Base-by-base conservation (phyloP, 108 stramenopile species). In the Skeletonema marinoi region DNA sequence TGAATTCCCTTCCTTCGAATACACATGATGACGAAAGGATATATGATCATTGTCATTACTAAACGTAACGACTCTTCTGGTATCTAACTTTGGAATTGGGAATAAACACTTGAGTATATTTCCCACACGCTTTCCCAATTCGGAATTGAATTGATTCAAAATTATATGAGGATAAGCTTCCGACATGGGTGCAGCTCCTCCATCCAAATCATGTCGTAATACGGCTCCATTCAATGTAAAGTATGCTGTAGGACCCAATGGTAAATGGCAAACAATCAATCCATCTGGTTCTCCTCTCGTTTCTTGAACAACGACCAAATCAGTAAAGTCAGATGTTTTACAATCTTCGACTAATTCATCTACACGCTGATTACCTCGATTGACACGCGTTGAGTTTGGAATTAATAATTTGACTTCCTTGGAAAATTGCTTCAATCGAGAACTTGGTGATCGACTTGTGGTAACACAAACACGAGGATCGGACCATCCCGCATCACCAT, bases 241-340 rank as follows among this genome's bases (percentile, higher is more conserved):
- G 71, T 94, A 98, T 21, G 97, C 97, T 6, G 98, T 99, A 4
- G 99, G 99, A 8, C 99, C 99, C 56, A 97, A 81, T 30, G 99
- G 99, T 68, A 99, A 88, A 82, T 99, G 99, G 74, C 93, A 98
- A 51, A 99, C 88, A 6, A 98, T 90, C 69, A 99, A 82, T 2
- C 98, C 98, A 78, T 99, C 99, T 17, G 99, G 99, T 83, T 98
- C 96, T 41, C 99, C 99, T n/a, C 99, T 86, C 11, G 98, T 99
- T 74, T 99, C 99, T 72, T 97, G 97, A 29, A 98, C 90, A 35
- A 99, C 76, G 8, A 99, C 89, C 41, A 99, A 82, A 86, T 99
- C 99, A 13, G 98, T 98, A 76, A 99, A 98, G 74, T 98, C 98
- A 29, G 90, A 84, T 60, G 86, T 75, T 60, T 91, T 87, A 67